phyloP scores from a whole-genome alignment of 31 red algal genomes.

The Porphyra umbilicalis region DNA sequence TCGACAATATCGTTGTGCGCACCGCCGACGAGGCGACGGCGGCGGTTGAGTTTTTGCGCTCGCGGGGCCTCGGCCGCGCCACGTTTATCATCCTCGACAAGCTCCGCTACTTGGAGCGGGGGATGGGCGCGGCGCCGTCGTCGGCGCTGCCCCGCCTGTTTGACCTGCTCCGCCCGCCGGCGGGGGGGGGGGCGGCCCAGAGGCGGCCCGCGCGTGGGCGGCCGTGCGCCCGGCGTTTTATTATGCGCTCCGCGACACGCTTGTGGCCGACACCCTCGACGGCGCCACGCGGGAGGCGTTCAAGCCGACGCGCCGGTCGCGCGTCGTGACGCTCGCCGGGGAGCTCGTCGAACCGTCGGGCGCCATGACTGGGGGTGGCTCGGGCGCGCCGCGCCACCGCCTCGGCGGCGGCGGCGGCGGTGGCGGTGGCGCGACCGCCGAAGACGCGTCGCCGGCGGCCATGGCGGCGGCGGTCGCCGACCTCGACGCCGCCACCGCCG shows the following conservation, averaged over 20 bases:
- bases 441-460: not conserved
- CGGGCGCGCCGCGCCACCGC: constrained; percentile 23
- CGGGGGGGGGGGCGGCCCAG: not conserved
- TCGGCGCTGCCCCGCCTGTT: constrained; percentile 58
- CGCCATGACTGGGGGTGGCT: constrained; percentile 89
- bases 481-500: not conserved
- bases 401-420: constrained; percentile 10
- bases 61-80: constrained; percentile 58
- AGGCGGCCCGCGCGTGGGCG: constrained; percentile 11
- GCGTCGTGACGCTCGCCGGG: constrained; percentile 80
- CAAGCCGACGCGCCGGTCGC: constrained; percentile 71
- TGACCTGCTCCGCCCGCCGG: constrained; percentile 30
- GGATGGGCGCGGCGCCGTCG: constrained; percentile 20
- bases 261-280: constrained; percentile 72
- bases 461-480: not conserved
- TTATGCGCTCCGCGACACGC: constrained; percentile 80
- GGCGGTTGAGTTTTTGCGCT: constrained; percentile 65
- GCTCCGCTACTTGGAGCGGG: constrained; percentile 34
- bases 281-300: constrained; percentile 79
- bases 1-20: constrained; percentile 75
- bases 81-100: constrained; percentile 93
- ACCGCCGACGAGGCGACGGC: constrained; percentile 73
- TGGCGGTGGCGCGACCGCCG: not conserved
- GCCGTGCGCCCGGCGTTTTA: constrained; percentile 59
- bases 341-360: constrained; percentile 92